phyloP scores from a whole-genome alignment of 2,329 filamentous ascomycete species.

The Beauveria bassiana region DNA sequence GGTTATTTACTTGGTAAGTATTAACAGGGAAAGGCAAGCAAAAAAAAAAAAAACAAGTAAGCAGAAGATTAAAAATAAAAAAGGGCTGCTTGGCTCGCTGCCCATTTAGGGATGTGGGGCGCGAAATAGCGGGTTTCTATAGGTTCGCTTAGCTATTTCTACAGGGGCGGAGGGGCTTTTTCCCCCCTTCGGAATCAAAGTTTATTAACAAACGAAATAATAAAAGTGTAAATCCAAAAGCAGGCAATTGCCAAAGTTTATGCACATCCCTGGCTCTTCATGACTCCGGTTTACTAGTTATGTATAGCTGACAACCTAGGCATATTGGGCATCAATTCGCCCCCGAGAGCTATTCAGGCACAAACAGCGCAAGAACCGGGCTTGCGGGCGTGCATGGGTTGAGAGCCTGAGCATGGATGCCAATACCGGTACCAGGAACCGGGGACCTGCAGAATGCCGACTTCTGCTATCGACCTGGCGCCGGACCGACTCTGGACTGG shows the following conservation, averaged over 20 bases:
- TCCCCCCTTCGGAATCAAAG: not conserved
- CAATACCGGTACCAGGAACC: too few species aligned
- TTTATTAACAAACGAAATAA: not conserved
- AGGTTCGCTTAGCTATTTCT: constrained; percentile 2
- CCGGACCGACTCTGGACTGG: not conserved
- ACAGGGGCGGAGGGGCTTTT: not conserved
- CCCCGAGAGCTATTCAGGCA: too few species aligned
- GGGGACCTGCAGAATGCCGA: too few species aligned
- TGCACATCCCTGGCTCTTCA: not conserved
- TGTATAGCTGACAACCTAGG: not conserved
- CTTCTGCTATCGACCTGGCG: not conserved
- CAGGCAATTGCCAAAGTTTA: not conserved
- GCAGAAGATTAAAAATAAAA: not conserved
- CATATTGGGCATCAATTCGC: too few species aligned
- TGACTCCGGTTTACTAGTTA: not conserved
- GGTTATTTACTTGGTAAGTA: too few species aligned
- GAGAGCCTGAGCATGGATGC: too few species aligned
- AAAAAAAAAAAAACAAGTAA: too few species aligned
- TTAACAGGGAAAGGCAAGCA: not conserved
- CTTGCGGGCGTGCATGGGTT: too few species aligned
- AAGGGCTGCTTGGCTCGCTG: not conserved
- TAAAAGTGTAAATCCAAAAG: not conserved
- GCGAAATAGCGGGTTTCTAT: not conserved
- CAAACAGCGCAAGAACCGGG: too few species aligned
- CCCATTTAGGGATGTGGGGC: constrained; percentile 11